Evolutionary conservation across 768 basidiomycete species (phyloP).

Genomic region (Suillus lakei): DNA sequence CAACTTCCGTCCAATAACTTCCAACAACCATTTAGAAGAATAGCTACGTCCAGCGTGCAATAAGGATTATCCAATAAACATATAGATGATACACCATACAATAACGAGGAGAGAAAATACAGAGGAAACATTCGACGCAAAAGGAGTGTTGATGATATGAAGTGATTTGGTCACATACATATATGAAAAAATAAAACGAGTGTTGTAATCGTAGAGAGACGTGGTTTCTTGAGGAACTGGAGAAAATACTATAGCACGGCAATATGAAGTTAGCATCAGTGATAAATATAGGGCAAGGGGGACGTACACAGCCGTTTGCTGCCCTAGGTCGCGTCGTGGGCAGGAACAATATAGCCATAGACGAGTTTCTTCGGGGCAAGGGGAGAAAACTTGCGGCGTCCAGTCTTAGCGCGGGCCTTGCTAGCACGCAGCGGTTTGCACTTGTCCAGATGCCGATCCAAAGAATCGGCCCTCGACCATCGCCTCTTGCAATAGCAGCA

Average conservation of each 20-base stretch:
- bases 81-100: background rate
- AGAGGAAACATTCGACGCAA: background rate
- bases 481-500: background rate
- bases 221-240: background rate
- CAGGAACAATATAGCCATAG: conserved; percentile 1
- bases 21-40: too few species aligned
- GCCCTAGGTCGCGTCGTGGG: background rate
- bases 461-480: background rate
- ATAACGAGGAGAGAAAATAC: background rate
- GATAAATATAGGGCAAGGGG: background rate
- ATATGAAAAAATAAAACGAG: background rate
- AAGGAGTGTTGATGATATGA: background rate
- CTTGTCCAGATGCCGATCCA: background rate
- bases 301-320: background rate
- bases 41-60: background rate
- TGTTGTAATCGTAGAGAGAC: background rate
- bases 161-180: background rate
- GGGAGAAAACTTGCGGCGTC: background rate
- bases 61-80: background rate
- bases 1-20: too few species aligned
- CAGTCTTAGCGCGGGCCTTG: background rate
- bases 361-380: background rate
- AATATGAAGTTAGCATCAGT: background rate
- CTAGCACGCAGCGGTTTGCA: background rate
- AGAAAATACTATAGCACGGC: background rate